Conservation (phyloP, 1,284 basidiomycete species). For the Schizopora paradoxa region DNA sequence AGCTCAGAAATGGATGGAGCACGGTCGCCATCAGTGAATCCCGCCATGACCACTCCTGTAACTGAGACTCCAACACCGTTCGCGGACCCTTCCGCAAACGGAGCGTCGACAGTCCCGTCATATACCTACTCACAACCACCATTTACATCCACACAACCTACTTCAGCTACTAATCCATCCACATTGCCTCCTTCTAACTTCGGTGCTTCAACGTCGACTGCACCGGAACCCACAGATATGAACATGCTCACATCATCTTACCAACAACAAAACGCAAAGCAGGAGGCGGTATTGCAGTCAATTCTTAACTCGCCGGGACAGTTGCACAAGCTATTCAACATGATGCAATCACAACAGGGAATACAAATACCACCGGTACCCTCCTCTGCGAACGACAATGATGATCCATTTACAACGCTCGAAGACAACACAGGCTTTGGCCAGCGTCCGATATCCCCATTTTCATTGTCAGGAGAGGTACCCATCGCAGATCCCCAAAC, state of each 20-base stretch:
- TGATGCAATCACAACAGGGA: conserved; percentile 41
- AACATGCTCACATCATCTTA: conserved; percentile 11
- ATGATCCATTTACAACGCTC: conserved; percentile 3
- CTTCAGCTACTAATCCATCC: background rate
- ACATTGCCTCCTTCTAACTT: conserved; percentile 1
- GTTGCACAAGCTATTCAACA: conserved; percentile 63
- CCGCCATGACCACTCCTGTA: too few relatives aligned
- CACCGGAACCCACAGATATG: background rate
- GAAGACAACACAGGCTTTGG: too few relatives aligned
- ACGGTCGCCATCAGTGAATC: too few relatives aligned
- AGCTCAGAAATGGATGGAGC: too few relatives aligned
- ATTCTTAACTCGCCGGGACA: conserved; percentile 60
- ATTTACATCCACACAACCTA: conserved; percentile 1
- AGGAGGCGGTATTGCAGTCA: conserved; percentile 49
- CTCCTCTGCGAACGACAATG: conserved; percentile 6
- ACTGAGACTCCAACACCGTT: too few relatives aligned
- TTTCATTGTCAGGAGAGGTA: background rate
- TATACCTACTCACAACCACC: too few relatives aligned
- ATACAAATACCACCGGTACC: too few relatives aligned
- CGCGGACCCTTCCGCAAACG: too few relatives aligned
- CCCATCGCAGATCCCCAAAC: conserved; percentile 14
- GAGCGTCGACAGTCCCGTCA: too few relatives aligned
- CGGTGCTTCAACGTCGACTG: background rate
- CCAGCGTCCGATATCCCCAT: conserved; percentile 17
- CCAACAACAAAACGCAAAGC: conserved; percentile 2